Evolutionary conservation across 2,329 filamentous ascomycete genomes (phyloP).

Genomic region (Xylaria sp.): DNA sequence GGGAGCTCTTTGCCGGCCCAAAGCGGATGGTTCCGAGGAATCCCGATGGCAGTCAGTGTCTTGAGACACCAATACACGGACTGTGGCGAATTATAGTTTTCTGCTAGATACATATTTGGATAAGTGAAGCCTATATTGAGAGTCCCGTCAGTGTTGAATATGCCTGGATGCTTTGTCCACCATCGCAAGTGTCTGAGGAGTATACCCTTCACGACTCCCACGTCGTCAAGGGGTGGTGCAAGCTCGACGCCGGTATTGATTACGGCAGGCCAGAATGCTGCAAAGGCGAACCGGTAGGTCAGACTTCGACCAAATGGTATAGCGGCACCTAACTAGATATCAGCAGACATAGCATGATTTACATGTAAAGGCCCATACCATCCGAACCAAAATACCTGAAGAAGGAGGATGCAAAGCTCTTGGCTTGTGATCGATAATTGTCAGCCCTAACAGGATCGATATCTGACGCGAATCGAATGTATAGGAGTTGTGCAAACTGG

Average conservation of each 20-base stretch:
- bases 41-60: neutral
- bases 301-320: conserved; percentile 2
- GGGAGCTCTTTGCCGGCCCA: neutral
- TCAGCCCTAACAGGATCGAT: neutral
- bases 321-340: neutral
- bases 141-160: neutral
- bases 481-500: neutral
- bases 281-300: neutral
- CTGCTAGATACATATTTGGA: neutral
- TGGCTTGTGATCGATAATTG: neutral
- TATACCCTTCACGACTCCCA: neutral
- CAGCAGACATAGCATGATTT: neutral
- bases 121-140: neutral
- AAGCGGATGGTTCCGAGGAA: neutral
- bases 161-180: neutral
- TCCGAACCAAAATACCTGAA: neutral
- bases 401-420: neutral
- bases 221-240: neutral
- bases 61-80: conserved; percentile 4
- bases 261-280: neutral
- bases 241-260: neutral
- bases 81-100: neutral
- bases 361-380: neutral
- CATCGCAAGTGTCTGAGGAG: neutral
- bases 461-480: neutral